A percentile compares a stretch with the other conserved stretches of the same genome.
Evolutionary conservation across 768 basidiomycete genomes (phyloP).

Genomic region (Crucibulum laeve): DNA sequence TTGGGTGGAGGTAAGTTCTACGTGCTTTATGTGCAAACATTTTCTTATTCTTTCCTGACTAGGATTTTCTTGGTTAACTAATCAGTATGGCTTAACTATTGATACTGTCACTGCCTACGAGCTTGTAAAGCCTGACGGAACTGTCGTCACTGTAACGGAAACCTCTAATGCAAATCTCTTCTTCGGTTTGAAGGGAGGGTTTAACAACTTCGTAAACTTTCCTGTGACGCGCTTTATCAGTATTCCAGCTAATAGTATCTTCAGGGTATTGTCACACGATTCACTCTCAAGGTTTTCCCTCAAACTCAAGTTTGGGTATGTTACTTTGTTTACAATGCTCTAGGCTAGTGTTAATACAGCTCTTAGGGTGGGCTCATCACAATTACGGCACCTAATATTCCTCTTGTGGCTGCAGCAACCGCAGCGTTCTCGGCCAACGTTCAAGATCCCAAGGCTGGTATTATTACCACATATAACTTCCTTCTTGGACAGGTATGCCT

Average conservation of each 20-base stretch:
- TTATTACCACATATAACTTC: constrained; percentile 43
- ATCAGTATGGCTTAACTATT: constrained; percentile 55
- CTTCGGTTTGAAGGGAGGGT: constrained; percentile 37
- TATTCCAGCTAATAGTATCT: neutral
- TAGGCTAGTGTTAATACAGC: neutral
- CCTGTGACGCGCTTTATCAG: neutral
- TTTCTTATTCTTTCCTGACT: constrained; percentile 24
- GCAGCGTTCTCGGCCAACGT: constrained; percentile 33
- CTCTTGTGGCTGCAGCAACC: constrained; percentile 28
- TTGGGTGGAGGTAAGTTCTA: constrained; percentile 51
- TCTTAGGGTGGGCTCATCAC: constrained; percentile 47
- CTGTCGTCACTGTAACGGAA: constrained; percentile 29
- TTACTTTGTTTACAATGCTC: neutral
- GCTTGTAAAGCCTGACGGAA: constrained; percentile 53
- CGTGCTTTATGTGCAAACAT: constrained; percentile 24
- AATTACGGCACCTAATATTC: constrained; percentile 16
- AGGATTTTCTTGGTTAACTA: constrained; percentile 65
- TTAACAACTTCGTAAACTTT: neutral
- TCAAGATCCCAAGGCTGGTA: constrained; percentile 46
- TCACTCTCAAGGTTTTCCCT: constrained; percentile 49
- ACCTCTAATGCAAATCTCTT: constrained; percentile 32
- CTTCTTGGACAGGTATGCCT: constrained; percentile 27
- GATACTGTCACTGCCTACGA: constrained; percentile 55
- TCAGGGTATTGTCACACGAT: constrained; percentile 59
- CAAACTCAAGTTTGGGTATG: constrained; percentile 60